Evolutionary conservation across 768 basidiomycete genomes (phyloP).

Genomic region (Holtermanniella nyarrowii): DNA sequence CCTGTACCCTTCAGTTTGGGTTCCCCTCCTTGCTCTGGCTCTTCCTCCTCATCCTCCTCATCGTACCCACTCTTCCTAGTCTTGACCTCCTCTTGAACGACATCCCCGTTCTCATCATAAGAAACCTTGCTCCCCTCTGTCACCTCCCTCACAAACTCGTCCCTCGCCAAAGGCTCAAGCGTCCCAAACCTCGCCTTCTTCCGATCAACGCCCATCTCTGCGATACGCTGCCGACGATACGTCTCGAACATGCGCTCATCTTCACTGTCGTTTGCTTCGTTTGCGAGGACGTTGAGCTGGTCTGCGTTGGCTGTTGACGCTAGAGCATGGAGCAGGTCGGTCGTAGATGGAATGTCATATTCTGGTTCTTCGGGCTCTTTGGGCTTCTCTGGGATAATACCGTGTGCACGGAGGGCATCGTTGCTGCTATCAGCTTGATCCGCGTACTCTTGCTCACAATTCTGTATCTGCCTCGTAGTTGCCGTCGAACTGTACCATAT

Average conservation of each 20-base stretch:
- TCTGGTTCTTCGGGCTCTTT: slow-evolving; percentile 61
- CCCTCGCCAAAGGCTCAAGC: slow-evolving; percentile 77
- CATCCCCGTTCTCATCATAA: slow-evolving; percentile 51
- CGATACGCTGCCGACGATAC: slow-evolving; percentile 56
- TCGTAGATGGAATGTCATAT: slow-evolving; percentile 58
- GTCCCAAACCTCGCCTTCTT: slow-evolving; percentile 61
- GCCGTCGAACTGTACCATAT: too few relatives aligned
- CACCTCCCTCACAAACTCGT: slow-evolving; percentile 89
- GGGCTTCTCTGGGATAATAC: slow-evolving; percentile 71
- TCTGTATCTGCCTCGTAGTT: neutral
- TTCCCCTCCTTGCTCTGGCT: slow-evolving; percentile 2
- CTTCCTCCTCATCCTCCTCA: slow-evolving; percentile 9
- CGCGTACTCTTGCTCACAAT: neutral
- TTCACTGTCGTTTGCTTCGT: slow-evolving; percentile 67
- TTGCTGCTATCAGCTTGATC: slow-evolving; percentile 51
- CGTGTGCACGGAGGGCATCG: slow-evolving; percentile 83
- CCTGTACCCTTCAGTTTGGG: slow-evolving; percentile 56
- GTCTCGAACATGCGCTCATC: slow-evolving; percentile 61
- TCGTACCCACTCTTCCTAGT: slow-evolving; percentile 15
- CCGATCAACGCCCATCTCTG: slow-evolving; percentile 52
- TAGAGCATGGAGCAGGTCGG: slow-evolving; percentile 30
- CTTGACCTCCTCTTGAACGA: slow-evolving; percentile 45
- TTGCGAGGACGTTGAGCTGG: slow-evolving; percentile 54
- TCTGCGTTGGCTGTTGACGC: slow-evolving; percentile 24
- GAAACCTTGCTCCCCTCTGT: slow-evolving; percentile 76